Conservation (phyloP, 345 rosid species). For the Moricandia moricandioides region DNA sequence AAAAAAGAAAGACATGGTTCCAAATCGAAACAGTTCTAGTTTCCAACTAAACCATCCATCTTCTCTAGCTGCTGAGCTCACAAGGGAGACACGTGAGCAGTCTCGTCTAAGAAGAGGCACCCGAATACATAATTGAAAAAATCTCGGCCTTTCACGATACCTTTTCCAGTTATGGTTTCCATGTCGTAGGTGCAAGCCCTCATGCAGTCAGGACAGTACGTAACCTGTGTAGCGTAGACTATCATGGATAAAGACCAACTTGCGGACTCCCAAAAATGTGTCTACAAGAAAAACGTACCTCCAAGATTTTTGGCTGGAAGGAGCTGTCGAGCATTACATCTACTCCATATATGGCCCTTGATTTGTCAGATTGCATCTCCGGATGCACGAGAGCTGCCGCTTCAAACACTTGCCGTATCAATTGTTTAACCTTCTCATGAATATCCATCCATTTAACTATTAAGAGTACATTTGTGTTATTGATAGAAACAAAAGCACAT, state of each 20-base stretch:
- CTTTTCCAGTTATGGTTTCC: slow-evolving; percentile 45
- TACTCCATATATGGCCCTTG: slow-evolving; percentile 86
- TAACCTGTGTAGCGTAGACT: slow-evolving; percentile 49
- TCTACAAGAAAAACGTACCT: slow-evolving; percentile 51
- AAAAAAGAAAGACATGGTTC: background rate
- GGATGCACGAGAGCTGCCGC: slow-evolving; percentile 86
- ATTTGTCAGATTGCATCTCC: slow-evolving; percentile 76
- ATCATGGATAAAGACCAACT: slow-evolving; percentile 1
- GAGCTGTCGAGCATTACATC: slow-evolving; percentile 85
- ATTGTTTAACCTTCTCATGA: slow-evolving; percentile 54
- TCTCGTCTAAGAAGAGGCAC: slow-evolving; percentile 75
- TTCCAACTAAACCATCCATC: slow-evolving; percentile 10
- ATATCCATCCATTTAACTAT: slow-evolving; percentile 85
- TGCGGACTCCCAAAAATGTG: too few relatives aligned
- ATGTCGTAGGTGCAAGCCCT: slow-evolving; percentile 86
- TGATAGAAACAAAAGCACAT: slow-evolving; percentile 2
- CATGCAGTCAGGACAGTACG: slow-evolving; percentile 91
- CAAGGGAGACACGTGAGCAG: slow-evolving; percentile 52
- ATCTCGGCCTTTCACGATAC: slow-evolving; percentile 50
- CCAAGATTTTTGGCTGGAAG: slow-evolving; percentile 79
- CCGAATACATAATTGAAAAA: slow-evolving; percentile 80
- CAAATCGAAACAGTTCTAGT: background rate
- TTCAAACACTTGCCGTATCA: slow-evolving; percentile 70
- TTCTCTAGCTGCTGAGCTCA: slow-evolving; percentile 30
- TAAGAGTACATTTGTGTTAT: slow-evolving; percentile 16